Evolutionary conservation across 2,329 filamentous ascomycete species (phyloP).

Genomic region (Fusarium sp.): DNA sequence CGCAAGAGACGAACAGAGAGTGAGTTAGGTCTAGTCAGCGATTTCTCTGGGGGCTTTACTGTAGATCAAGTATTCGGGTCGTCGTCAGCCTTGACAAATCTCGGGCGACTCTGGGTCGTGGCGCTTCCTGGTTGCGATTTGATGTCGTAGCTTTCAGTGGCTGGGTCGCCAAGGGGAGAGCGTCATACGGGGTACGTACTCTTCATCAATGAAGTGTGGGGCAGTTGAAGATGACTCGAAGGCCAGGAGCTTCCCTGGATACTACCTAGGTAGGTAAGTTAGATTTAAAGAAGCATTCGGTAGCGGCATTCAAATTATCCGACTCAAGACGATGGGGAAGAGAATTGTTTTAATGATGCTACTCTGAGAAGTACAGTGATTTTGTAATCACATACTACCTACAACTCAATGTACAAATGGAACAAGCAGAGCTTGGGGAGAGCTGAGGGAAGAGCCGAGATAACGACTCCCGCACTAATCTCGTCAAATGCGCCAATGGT

Average conservation of each 20-base stretch:
- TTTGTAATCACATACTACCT: no score
- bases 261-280: no score
- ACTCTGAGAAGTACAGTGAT: no score
- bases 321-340: no score
- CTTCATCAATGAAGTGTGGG: slow-evolving; percentile 23
- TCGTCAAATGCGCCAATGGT: no score
- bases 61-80: slow-evolving; percentile 27
- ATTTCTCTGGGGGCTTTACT: slow-evolving; percentile 2
- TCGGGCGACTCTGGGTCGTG: slow-evolving; percentile 36
- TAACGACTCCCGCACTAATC: no score
- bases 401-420: no score
- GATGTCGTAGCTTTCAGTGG: slow-evolving; percentile 40
- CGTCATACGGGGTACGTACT: slow-evolving; percentile 44
- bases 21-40: slow-evolving; percentile 2
- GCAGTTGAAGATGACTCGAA: slow-evolving; percentile 7
- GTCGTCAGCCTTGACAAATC: slow-evolving; percentile 47
- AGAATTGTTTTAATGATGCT: no score
- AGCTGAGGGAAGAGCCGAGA: no score
- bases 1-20: background rate
- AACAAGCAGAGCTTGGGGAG: no score
- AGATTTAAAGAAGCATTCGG: background rate
- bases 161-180: slow-evolving; percentile 34
- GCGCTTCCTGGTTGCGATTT: slow-evolving; percentile 38
- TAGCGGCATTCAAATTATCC: no score
- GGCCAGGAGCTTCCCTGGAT: background rate